Conservation (phyloP, 1,139 yeast genomes). For the Sugiyamaella pinicola region DNA sequence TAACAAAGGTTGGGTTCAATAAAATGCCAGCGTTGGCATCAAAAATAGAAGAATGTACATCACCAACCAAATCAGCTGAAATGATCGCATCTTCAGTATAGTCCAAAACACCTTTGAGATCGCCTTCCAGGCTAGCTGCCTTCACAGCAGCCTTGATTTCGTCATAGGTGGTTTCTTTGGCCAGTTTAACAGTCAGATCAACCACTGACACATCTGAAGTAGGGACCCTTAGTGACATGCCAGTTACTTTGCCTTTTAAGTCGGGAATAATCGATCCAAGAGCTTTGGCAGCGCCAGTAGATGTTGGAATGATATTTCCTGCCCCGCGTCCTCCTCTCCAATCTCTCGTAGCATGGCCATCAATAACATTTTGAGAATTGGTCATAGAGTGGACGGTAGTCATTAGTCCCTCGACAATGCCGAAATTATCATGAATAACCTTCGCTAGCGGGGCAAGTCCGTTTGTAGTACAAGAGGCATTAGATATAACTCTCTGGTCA, state of each 20-base stretch:
- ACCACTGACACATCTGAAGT: slow-evolving; percentile 82
- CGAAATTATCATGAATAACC: slow-evolving; percentile 74
- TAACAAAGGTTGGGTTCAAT: slow-evolving; percentile 78
- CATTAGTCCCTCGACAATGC: slow-evolving; percentile 84
- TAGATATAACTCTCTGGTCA: slow-evolving; percentile 70
- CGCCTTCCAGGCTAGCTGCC: slow-evolving; percentile 58
- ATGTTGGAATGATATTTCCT: slow-evolving; percentile 83
- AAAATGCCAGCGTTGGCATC: slow-evolving; percentile 84
- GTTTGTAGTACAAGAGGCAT: slow-evolving; percentile 89
- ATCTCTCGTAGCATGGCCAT: slow-evolving; percentile 90
- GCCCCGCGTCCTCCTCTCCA: slow-evolving; percentile 96
- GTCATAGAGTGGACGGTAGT: slow-evolving; percentile 89
- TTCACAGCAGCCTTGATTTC: slow-evolving; percentile 72
- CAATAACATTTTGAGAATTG: slow-evolving; percentile 88
- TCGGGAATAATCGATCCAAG: slow-evolving; percentile 87
- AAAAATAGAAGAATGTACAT: slow-evolving; percentile 74
- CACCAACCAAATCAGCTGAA: slow-evolving; percentile 78
- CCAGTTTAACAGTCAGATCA: slow-evolving; percentile 67
- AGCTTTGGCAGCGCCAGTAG: slow-evolving; percentile 92
- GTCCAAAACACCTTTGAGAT: slow-evolving; percentile 70
- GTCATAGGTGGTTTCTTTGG: slow-evolving; percentile 68
- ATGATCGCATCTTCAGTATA: slow-evolving; percentile 86
- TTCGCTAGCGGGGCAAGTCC: slow-evolving; percentile 87
- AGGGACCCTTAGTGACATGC: slow-evolving; percentile 86
- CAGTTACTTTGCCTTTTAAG: slow-evolving; percentile 83